Conservation (phyloP, 176 grass and related monocot genomes). For the Triticum urartu region DNA sequence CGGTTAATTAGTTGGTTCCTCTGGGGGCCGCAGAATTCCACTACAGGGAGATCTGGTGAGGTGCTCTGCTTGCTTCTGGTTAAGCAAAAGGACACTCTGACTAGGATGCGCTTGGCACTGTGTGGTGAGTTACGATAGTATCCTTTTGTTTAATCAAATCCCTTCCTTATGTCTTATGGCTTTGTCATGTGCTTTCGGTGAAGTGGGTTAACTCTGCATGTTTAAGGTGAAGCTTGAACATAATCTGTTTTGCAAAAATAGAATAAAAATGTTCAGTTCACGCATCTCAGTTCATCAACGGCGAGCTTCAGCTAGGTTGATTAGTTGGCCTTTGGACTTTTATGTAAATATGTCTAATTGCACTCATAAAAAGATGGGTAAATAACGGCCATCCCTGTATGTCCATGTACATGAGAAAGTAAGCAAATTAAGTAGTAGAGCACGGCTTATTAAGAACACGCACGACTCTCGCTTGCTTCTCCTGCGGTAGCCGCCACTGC, state of each 20-base stretch:
- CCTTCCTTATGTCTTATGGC: background rate
- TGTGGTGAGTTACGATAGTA: background rate
- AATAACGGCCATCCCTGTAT: background rate
- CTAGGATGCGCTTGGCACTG: background rate
- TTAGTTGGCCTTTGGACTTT: background rate
- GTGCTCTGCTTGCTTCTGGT: background rate
- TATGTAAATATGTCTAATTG: background rate
- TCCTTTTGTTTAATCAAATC: background rate
- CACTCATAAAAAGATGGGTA: background rate
- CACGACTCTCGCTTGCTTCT: background rate
- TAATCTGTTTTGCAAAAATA: background rate
- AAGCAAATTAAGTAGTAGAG: background rate
- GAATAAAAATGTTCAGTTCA: background rate
- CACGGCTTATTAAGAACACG: background rate
- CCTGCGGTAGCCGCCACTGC: background rate
- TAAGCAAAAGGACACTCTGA: background rate
- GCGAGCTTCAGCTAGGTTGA: background rate
- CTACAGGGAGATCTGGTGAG: background rate
- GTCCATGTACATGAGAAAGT: background rate
- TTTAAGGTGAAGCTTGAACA: background rate
- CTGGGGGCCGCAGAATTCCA: conserved; percentile 1
- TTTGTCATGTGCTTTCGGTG: background rate
- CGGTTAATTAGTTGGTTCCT: conserved; percentile 15
- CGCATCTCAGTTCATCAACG: background rate
- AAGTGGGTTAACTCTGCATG: background rate